A percentile compares a stretch with the other conserved stretches of the same genome.
Conservation (phyloP, 1,139 yeast genomes). For the Saccharomyces hybrid region DNA sequence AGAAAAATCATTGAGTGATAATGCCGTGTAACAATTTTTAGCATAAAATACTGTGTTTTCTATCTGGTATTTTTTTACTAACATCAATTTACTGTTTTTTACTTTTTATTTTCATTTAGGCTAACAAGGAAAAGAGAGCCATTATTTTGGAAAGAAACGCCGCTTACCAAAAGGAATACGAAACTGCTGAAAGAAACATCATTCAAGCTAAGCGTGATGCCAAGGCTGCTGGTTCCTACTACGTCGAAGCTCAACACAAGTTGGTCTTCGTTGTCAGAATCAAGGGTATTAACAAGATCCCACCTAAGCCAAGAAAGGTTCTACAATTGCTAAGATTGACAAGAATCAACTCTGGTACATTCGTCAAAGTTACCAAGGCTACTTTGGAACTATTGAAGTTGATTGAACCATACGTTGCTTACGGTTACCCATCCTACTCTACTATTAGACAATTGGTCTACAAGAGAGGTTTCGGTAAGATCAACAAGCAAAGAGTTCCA, state of each 20-base stretch:
- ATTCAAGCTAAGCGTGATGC: conserved; percentile 94
- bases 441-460: too few species aligned
- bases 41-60: neutral
- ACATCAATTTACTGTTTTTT: neutral
- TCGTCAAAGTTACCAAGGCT: conserved; percentile 97
- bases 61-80: neutral
- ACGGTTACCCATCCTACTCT: conserved; percentile 99
- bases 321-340: conserved; percentile 95
- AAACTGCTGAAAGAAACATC: conserved; percentile 88
- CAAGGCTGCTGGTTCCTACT: conserved; percentile 92
- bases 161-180: conserved; percentile 96
- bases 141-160: conserved; percentile 97
- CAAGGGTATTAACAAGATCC: conserved; percentile 99
- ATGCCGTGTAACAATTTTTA: neutral
- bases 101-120: conserved; percentile 16
- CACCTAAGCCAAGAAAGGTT: conserved; percentile 99
- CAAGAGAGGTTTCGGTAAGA: too few species aligned
- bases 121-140: conserved; percentile 87
- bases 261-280: conserved; percentile 97
- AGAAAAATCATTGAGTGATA: neutral
- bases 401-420: conserved; percentile 98
- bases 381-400: conserved; percentile 93
- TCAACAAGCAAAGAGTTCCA: too few species aligned
- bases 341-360: conserved; percentile 98
- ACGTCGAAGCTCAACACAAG: conserved; percentile 95